A percentile compares a stretch with the other conserved stretches of the same genome.
phyloP scores from a whole-genome alignment of 2,329 filamentous ascomycete species.

The Pseudogymnoascus sp. region DNA sequence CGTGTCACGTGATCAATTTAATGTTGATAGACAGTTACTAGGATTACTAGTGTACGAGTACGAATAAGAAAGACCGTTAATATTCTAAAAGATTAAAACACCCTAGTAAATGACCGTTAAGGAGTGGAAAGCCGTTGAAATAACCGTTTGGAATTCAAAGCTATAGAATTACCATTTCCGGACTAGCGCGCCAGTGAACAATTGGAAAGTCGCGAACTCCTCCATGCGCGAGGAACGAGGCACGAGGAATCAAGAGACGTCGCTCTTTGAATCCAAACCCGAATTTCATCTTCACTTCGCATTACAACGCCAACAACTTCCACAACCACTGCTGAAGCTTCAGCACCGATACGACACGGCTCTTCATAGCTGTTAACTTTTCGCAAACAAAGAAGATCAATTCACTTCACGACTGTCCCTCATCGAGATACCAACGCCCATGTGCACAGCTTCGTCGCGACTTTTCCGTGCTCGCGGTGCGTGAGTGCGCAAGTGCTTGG shows the following conservation, averaged over 20 bases:
- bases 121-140: neutral
- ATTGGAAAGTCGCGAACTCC: constrained; percentile 6
- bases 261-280: neutral
- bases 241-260: constrained; percentile 8
- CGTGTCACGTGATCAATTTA: neutral
- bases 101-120: neutral
- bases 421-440: neutral
- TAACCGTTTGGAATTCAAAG: neutral
- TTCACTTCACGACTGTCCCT: constrained; percentile 3
- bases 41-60: constrained; percentile 2
- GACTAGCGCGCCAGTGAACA: neutral
- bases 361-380: neutral
- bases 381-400: neutral
- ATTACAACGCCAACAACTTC: neutral
- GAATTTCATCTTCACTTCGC: neutral
- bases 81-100: neutral
- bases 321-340: neutral
- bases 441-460: constrained; percentile 1
- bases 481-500: constrained; percentile 7
- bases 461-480: constrained; percentile 1
- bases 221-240: constrained; percentile 6
- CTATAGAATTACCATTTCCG: neutral
- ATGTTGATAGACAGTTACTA: neutral
- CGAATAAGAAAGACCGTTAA: neutral
- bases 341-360: neutral